Percentiles rank a stretch among this genome's conserved stretches.
Conservation (phyloP, 306 rosid species). For the Amphicarpaea edgeworthii region DNA sequence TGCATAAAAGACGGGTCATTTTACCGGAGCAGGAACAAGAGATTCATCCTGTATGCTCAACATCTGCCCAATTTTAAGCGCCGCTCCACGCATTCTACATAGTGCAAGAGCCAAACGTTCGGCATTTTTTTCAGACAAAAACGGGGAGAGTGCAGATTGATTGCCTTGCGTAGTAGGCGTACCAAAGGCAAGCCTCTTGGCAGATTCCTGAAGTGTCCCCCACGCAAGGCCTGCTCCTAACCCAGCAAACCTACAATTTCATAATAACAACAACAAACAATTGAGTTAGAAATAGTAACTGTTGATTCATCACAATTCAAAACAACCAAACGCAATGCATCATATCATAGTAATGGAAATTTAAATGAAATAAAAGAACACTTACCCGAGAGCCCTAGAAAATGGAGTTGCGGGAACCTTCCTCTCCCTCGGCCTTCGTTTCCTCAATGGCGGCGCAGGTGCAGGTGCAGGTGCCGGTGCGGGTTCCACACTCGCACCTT, state of each 20-base stretch:
- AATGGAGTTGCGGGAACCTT: conserved; percentile 62
- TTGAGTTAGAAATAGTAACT: conserved; percentile 5
- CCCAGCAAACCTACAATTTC: conserved; percentile 76
- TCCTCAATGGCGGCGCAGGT: conserved; percentile 35
- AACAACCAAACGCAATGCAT: conserved; percentile 13
- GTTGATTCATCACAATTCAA: background rate
- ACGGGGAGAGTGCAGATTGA: conserved; percentile 68
- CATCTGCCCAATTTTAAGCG: conserved; percentile 96
- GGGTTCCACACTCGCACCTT: conserved; percentile 11
- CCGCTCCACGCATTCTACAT: conserved; percentile 97
- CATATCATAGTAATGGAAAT: background rate
- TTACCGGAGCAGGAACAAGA: conserved; percentile 95
- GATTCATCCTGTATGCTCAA: conserved; percentile 95
- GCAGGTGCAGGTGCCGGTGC: too few species aligned
- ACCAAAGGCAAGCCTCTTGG: conserved; percentile 86
- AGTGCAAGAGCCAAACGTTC: conserved; percentile 89
- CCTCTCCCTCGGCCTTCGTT: conserved; percentile 58
- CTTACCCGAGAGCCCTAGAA: conserved; percentile 57
- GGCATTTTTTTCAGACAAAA: conserved; percentile 79
- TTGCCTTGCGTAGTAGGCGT: conserved; percentile 52
- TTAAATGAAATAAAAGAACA: conserved; percentile 13
- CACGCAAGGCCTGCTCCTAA: conserved; percentile 94
- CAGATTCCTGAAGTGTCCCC: conserved; percentile 96
- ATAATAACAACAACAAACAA: background rate
- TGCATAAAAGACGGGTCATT: conserved; percentile 21